Base-by-base conservation (phyloP, 164 flowering plant species). In the Aristolochia californica region DNA sequence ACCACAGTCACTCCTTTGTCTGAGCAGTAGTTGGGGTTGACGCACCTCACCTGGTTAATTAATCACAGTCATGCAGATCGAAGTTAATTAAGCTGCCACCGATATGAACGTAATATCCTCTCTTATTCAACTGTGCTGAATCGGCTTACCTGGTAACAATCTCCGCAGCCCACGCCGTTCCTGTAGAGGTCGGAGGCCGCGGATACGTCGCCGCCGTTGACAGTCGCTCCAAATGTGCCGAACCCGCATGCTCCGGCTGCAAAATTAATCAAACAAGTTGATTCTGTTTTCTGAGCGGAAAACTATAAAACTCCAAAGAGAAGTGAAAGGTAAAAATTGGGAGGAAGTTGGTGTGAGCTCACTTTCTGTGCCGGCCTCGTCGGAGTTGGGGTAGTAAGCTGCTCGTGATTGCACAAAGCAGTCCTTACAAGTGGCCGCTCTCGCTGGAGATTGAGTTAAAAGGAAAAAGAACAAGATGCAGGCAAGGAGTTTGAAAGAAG, bases 91-190 rank as follows among this genome's bases (percentile, higher is more conserved):
- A n/a, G n/a, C n/a, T n/a, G n/a, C n/a, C n/a, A n/a, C n/a, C n/a
- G n/a, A n/a, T n/a, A n/a, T n/a, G n/a, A n/a, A n/a, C n/a, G n/a
- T n/a, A n/a, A n/a, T n/a, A n/a, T n/a, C n/a, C n/a, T n/a, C n/a
- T n/a, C n/a, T n/a, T n/a, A n/a, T n/a, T n/a, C n/a, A n/a, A n/a
- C n/a, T n/a, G n/a, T n/a, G n/a, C n/a, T n/a, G n/a, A n/a, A n/a
- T n/a, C n/a, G n/a, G n/a, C 13, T 71, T 55, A 79, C 97, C 84
- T 91, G 96, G 68, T 85, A 88, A 67, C 97, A 91, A 45, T 94
- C 87, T 18, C 96, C 97, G 56, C 96, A 88, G 23, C 97, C 97
- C 40, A 82, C 70, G 28, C 97, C 96, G 59, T 69, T 55, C 24
- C 88, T 70, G 54, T 80, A 91, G 47, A 88, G 94, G 16, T 73